Evolutionary conservation across 129 eudicot genomes (phyloP).

Genomic region (Flaveria ramosissima): DNA sequence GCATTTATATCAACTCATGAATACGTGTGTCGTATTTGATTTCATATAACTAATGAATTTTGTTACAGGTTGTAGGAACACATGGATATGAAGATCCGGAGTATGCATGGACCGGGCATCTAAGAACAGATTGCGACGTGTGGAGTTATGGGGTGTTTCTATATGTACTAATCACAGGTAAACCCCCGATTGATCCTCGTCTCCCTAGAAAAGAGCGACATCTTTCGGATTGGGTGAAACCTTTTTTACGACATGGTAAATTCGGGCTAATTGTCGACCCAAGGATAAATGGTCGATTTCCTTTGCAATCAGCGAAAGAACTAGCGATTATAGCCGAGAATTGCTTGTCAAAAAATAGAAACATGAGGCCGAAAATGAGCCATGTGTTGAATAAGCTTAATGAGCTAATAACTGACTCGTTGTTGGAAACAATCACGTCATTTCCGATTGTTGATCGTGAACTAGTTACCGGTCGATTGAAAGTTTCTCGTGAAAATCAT

Average conservation of each 20-base stretch:
- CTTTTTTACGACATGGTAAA: conserved; percentile 43
- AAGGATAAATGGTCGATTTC: conserved; percentile 47
- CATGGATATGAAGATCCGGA: conserved; percentile 72
- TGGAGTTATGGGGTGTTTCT: conserved; percentile 75
- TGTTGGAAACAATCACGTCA: conserved; percentile 4
- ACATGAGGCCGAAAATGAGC: conserved; percentile 59
- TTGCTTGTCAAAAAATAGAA: conserved; percentile 46
- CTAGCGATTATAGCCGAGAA: conserved; percentile 56
- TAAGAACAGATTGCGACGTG: conserved; percentile 59
- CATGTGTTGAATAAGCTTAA: conserved; percentile 61
- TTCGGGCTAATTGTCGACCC: conserved; percentile 55
- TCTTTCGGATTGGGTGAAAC: conserved; percentile 71
- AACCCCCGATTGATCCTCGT: conserved; percentile 50
- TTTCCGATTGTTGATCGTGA: neutral
- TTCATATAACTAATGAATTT: neutral
- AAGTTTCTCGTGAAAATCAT: neutral
- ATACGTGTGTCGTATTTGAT: neutral
- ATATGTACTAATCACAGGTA: conserved; percentile 69
- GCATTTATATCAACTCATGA: neutral
- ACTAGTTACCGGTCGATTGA: neutral
- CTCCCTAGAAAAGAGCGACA: conserved; percentile 59
- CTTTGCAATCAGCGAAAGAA: conserved; percentile 49
- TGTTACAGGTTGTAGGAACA: conserved; percentile 60
- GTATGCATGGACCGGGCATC: conserved; percentile 55
- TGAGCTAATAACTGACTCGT: conserved; percentile 33